Conservation (phyloP, 2,329 filamentous ascomycete genomes). For the Aureobasidium sp. region DNA sequence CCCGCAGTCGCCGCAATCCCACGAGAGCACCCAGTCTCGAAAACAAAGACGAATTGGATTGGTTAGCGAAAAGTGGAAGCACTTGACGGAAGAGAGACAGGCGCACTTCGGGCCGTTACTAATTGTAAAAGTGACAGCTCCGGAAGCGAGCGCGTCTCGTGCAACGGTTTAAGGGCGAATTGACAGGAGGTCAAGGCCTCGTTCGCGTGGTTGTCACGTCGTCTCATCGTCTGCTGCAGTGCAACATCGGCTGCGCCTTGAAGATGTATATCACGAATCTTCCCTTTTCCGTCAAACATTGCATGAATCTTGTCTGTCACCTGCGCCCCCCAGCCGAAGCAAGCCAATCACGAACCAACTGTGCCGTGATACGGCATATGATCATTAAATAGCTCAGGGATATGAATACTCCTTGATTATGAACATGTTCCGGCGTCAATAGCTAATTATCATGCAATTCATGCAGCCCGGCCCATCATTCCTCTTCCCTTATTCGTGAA, state of each 20-base stretch:
- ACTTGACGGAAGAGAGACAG: neutral
- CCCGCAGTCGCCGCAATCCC: slow-evolving; percentile 7
- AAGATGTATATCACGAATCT: slow-evolving; percentile 6
- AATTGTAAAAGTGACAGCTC: slow-evolving; percentile 6
- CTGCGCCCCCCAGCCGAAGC: neutral
- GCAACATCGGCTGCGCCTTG: slow-evolving; percentile 8
- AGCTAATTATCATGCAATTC: neutral
- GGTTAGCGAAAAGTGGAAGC: neutral
- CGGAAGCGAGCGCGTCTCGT: slow-evolving; percentile 12
- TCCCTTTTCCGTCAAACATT: neutral
- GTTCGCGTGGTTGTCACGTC: slow-evolving; percentile 12
- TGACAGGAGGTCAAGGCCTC: slow-evolving; percentile 13
- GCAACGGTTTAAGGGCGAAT: neutral
- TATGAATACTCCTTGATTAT: neutral
- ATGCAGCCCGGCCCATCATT: neutral
- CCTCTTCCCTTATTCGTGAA: neutral
- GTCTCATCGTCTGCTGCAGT: slow-evolving; percentile 13
- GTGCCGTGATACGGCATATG: slow-evolving; percentile 1
- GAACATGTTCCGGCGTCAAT: slow-evolving; percentile 5
- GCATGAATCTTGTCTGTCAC: slow-evolving; percentile 9
- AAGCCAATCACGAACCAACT: slow-evolving; percentile 3
- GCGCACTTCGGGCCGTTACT: slow-evolving; percentile 4
- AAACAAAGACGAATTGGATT: neutral
- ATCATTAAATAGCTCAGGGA: neutral
- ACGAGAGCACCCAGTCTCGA: neutral